phyloP scores from a whole-genome alignment of 140 eudicot species.

The Artemisia princeps region DNA sequence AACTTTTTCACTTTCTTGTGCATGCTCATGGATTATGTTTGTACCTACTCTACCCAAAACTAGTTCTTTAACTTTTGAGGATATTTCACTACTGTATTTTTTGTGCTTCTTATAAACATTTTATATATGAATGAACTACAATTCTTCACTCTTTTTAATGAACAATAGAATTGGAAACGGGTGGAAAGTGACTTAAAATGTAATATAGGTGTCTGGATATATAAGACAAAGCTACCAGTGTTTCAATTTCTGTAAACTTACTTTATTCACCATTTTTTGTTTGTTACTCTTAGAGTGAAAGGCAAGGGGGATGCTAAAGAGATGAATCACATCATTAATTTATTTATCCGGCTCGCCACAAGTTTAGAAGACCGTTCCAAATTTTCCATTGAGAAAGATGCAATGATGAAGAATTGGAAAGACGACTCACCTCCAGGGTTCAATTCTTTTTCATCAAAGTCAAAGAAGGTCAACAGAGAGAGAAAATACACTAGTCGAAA shows the following conservation, averaged over 20 bases:
- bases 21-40: too few species aligned
- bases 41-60: too few species aligned
- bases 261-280: conserved; percentile 1
- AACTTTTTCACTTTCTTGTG: background rate
- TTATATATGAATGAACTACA: too few species aligned
- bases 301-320: conserved; percentile 56
- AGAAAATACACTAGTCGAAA: conserved; percentile 50
- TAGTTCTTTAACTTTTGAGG: too few species aligned
- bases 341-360: conserved; percentile 72
- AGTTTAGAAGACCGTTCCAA: conserved; percentile 57
- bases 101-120: too few species aligned
- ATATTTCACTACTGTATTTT: too few species aligned
- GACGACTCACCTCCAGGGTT: conserved; percentile 79
- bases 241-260: too few species aligned
- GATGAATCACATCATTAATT: conserved; percentile 53
- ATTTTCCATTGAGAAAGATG: conserved; percentile 47
- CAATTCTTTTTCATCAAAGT: conserved; percentile 39
- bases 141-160: too few species aligned
- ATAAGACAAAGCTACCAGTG: too few species aligned
- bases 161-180: too few species aligned
- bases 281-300: conserved; percentile 45
- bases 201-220: too few species aligned
- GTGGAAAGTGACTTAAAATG: too few species aligned
- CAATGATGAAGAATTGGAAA: conserved; percentile 56
- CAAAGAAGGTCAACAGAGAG: conserved; percentile 54